These are phyloP conservation scores for Hura crepitans DNA, from an alignment of 441 rosid genomes.

Conservation along the genomic window DNA sequence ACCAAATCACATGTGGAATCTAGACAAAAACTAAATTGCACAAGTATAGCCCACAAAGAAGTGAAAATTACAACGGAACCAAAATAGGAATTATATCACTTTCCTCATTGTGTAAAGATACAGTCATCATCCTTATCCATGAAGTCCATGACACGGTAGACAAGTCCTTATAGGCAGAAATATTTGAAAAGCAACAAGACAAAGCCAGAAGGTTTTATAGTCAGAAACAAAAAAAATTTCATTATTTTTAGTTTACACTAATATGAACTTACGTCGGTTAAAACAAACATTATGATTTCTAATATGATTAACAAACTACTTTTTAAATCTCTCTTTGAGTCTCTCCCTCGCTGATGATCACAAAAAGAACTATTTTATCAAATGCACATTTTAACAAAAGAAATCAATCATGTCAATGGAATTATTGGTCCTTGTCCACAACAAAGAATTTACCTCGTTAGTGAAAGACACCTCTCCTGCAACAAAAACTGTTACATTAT, in stretches of 20 bases:
- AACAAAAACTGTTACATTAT: too few species aligned
- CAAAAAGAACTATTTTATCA: not conserved
- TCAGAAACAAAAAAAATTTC: not conserved
- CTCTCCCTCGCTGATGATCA: not conserved
- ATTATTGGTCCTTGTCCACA: not conserved
- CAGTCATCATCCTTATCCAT: too few species aligned
- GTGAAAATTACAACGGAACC: not conserved
- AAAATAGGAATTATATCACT: too few species aligned
- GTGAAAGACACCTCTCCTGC: not conserved
- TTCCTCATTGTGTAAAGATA: too few species aligned
- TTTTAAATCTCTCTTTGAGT: too few species aligned
- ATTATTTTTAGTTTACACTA: not conserved
- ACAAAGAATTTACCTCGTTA: not conserved
- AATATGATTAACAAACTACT: not conserved
- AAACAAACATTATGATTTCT: not conserved
- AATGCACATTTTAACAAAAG: not conserved
- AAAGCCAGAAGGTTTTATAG: not conserved
- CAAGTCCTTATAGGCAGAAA: not conserved
- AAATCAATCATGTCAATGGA: not conserved
- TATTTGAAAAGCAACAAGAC: not conserved
- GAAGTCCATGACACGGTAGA: not conserved
- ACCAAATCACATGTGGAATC: not conserved
- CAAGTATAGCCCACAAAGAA: not conserved
- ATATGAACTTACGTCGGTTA: not conserved
- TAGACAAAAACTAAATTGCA: not conserved